These are phyloP conservation scores for Pythium sp. DNA, from an alignment of 352 stramenopile species.

Conservation along the genomic window DNA sequence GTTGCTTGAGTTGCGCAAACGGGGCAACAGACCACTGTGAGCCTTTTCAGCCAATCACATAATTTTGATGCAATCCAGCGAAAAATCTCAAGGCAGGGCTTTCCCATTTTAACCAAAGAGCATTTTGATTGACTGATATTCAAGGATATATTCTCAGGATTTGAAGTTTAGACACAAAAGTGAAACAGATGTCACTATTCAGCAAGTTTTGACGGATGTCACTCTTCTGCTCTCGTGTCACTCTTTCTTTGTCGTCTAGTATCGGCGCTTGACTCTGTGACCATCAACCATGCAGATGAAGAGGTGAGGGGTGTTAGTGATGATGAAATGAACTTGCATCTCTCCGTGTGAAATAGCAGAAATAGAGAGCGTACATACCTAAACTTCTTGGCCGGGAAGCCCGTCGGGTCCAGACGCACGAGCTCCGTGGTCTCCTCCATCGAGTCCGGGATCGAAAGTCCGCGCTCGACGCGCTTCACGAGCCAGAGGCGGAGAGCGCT, in stretches of 20 bases:
- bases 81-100: slow-evolving; percentile 11
- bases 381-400: slow-evolving; percentile 84
- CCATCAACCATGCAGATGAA: slow-evolving; percentile 4
- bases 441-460: slow-evolving; percentile 64
- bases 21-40: background rate
- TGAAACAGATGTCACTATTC: background rate
- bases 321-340: background rate
- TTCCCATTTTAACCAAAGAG: background rate
- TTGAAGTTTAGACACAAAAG: slow-evolving; percentile 8
- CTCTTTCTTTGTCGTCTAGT: slow-evolving; percentile 26
- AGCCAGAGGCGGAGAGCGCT: slow-evolving; percentile 74
- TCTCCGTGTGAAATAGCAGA: background rate
- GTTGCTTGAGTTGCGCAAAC: slow-evolving; percentile 15
- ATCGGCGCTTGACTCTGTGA: slow-evolving; percentile 68
- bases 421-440: slow-evolving; percentile 79
- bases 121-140: slow-evolving; percentile 7
- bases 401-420: slow-evolving; percentile 78
- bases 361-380: slow-evolving; percentile 30
- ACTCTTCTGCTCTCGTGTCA: background rate
- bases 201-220: too few relatives aligned
- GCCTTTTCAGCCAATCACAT: slow-evolving; percentile 7
- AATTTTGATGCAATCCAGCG: background rate
- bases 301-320: background rate
- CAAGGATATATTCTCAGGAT: background rate
- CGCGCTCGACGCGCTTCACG: slow-evolving; percentile 75